Evolutionary conservation across 2,329 filamentous ascomycete genomes (phyloP).

Genomic region (Cytospora schulzeri): DNA sequence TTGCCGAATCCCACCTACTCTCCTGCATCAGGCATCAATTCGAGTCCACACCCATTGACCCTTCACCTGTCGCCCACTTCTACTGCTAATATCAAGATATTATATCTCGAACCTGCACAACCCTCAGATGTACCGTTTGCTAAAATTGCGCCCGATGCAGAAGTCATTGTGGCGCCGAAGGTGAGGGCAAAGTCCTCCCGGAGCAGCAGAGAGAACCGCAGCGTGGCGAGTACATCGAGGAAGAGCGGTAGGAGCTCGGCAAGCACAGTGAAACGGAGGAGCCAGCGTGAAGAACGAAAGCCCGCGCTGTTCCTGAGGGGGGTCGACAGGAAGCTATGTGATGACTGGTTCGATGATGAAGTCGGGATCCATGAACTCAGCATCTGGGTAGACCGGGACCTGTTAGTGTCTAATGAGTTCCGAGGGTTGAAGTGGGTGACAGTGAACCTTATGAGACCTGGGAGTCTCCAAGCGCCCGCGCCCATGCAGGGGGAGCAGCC

Average conservation of each 20-base stretch:
- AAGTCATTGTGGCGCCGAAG: constrained; percentile 97
- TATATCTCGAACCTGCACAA: constrained; percentile 77
- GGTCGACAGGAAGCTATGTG: constrained; percentile 69
- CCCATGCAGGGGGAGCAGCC: constrained; percentile 69
- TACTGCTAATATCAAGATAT: constrained; percentile 86
- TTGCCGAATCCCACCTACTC: constrained; percentile 80
- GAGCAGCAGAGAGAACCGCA: constrained; percentile 72
- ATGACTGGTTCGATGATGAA: constrained; percentile 78
- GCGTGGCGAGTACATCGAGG: constrained; percentile 76
- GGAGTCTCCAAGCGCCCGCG: constrained; percentile 70
- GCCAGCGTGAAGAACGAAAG: constrained; percentile 64
- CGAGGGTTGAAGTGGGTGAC: constrained; percentile 75
- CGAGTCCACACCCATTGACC: constrained; percentile 76
- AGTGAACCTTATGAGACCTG: constrained; percentile 85
- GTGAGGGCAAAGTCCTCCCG: constrained; percentile 71
- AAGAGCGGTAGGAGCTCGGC: constrained; percentile 75
- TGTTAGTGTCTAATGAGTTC: constrained; percentile 71
- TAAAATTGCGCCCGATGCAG: constrained; percentile 90
- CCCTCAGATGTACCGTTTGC: constrained; percentile 74
- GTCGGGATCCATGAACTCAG: constrained; percentile 61
- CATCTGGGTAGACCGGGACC: constrained; percentile 83
- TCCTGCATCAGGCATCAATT: constrained; percentile 50
- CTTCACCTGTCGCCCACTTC: constrained; percentile 94
- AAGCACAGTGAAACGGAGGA: constrained; percentile 62
- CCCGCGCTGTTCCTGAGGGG: constrained; percentile 78